A percentile compares a stretch with the other conserved stretches of the same genome.
Conservation (phyloP, 371 early-diverging fungal species). For the Circinella umbellata region DNA sequence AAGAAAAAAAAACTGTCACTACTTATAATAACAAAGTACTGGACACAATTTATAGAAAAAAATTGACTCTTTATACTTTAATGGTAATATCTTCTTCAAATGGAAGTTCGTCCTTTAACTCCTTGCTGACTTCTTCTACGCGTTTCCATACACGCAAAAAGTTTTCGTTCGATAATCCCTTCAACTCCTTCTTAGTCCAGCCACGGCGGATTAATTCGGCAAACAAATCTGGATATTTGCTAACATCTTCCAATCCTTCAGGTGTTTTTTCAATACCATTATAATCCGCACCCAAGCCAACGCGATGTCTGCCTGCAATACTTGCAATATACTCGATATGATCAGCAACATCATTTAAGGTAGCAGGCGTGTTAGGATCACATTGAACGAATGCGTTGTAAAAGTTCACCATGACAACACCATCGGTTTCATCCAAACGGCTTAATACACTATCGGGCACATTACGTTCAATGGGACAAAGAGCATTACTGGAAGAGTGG, state of each 20-base stretch:
- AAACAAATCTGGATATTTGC: conserved; percentile 66
- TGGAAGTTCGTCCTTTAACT: conserved; percentile 38
- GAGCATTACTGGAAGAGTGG: conserved; percentile 61
- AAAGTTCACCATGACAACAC: conserved; percentile 72
- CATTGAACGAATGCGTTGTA: conserved; percentile 58
- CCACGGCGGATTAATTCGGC: conserved; percentile 65
- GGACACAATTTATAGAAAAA: too few species aligned
- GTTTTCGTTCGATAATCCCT: conserved; percentile 61
- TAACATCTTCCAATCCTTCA: conserved; percentile 66
- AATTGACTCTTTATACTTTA: neutral
- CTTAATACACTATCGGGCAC: conserved; percentile 68
- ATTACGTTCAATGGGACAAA: conserved; percentile 63
- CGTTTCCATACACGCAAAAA: conserved; percentile 54
- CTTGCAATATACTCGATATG: conserved; percentile 64
- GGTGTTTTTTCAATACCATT: conserved; percentile 64
- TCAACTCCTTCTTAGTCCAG: conserved; percentile 59
- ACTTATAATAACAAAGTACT: too few species aligned
- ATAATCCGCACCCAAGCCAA: conserved; percentile 73
- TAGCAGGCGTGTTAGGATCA: conserved; percentile 40
- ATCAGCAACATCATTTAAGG: conserved; percentile 59
- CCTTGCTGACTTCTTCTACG: conserved; percentile 48
- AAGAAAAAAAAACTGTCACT: too few species aligned
- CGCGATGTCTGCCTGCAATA: conserved; percentile 58
- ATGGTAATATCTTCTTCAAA: conserved; percentile 33
- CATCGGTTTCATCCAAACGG: conserved; percentile 57